Base-by-base conservation (phyloP, 164 flowering plant species). In the Vitis vinifera region DNA sequence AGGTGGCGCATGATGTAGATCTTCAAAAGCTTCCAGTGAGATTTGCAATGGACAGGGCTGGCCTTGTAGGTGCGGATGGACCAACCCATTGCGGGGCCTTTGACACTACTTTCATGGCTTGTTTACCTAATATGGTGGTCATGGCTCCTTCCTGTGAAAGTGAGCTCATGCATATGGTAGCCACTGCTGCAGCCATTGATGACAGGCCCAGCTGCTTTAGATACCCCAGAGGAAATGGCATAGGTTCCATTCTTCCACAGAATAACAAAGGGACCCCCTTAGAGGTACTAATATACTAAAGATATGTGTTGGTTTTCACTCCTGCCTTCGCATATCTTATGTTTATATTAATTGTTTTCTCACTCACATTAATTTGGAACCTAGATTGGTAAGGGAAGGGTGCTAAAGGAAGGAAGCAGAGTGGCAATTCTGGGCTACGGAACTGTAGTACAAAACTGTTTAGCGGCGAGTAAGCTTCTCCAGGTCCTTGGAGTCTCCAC, bases 41-140 rank as follows among this genome's bases (percentile, higher is more conserved):
- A 53, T 85, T 85, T 60, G 84, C 86, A 0, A 58, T 85, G 56
- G 87, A 83, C 66, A 70, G 89, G 64, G 88, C 86, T 10, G 88
- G 88, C 2, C 76, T 85, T 10, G 88, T 85, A 0, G 88, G 86
- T 8, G 85, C 89, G 9, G 89, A 85, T 66, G 89, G 89, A 30
- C 89, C 89, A 17, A 85, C 87, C 3, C 86, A 85, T 68, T 79
- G 85, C 58, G 85, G 87, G 8, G 84, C 85, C 27, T 85, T 83
- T 62, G 89, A 83, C 73, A 73, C 75, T 7, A 77, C 88, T 19
- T 85, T 65, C 73, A 78, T 85, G 86, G 88, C 86, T 47, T 83
- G 89, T 63, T 75, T 83, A 31, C 89, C 89, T 8, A 85, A 85
- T 70, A 85, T 85, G 85, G 85, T 85, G 71, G 89, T 85, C 71